These are phyloP conservation scores for Serpula lacrymans DNA, from an alignment of 768 basidiomycete genomes.

Conservation along the genomic window DNA sequence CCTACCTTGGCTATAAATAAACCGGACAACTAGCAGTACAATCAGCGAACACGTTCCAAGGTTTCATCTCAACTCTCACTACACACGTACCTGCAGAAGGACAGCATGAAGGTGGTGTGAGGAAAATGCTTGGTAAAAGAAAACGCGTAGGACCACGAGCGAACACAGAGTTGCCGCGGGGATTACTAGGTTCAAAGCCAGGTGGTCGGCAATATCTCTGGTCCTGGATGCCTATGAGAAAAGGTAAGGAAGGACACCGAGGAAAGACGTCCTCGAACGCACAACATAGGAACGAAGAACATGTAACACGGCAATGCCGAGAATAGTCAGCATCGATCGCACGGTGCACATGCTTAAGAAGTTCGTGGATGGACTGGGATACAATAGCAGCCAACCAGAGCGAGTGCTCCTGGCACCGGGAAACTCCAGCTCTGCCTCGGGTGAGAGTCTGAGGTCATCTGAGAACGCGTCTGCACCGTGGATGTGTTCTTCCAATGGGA, in stretches of 20 bases:
- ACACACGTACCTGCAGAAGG: constrained; percentile 34
- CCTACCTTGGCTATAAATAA: constrained; percentile 26
- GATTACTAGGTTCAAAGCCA: constrained; percentile 19
- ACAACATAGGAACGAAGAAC: constrained; percentile 15
- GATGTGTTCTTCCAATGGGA: neutral
- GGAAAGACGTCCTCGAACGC: constrained; percentile 10
- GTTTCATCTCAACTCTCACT: too few species aligned
- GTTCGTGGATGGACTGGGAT: constrained; percentile 1
- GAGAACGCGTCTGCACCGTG: too few species aligned
- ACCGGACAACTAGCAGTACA: constrained; percentile 26
- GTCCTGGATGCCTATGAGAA: constrained; percentile 18
- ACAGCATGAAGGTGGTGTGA: constrained; percentile 27
- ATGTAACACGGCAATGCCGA: constrained; percentile 11
- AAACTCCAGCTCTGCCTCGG: constrained; percentile 7
- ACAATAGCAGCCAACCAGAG: constrained; percentile 4
- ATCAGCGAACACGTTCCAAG: too few species aligned
- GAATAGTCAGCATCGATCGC: constrained; percentile 13
- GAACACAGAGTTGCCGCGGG: constrained; percentile 20
- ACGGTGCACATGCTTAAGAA: constrained; percentile 7
- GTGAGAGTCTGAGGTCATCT: constrained; percentile 6
- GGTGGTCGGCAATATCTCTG: constrained; percentile 15
- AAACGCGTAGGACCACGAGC: constrained; percentile 13
- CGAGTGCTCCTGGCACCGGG: constrained; percentile 1
- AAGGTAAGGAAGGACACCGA: neutral
- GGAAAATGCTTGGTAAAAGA: constrained; percentile 17